phyloP scores from a whole-genome alignment of 2,329 filamentous ascomycete genomes.

The Sarocladium oryzae region DNA sequence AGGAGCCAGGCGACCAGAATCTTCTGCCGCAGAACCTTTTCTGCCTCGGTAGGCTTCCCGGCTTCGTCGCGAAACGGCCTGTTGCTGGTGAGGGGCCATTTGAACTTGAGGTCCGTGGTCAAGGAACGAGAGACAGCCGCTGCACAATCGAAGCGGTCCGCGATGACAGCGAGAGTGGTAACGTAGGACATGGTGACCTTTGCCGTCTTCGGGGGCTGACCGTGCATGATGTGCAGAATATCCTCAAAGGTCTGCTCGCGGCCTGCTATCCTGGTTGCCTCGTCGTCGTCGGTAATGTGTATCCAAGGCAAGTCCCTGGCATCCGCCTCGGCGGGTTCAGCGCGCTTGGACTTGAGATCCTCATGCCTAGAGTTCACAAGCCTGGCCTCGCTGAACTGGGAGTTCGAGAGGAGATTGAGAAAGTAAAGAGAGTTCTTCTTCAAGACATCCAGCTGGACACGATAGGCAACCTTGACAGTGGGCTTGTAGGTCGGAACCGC shows the following conservation, averaged over 20 bases:
- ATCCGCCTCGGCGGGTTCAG: constrained; percentile 42
- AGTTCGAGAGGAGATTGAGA: constrained; percentile 56
- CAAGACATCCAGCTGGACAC: constrained; percentile 52
- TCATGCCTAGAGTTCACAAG: constrained; percentile 45
- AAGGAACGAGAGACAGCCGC: constrained; percentile 48
- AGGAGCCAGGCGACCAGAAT: constrained; percentile 60
- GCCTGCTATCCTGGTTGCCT: constrained; percentile 53
- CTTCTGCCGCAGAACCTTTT: constrained; percentile 64
- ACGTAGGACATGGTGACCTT: constrained; percentile 52
- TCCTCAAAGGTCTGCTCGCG: constrained; percentile 60
- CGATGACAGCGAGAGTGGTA: constrained; percentile 61
- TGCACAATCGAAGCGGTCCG: constrained; percentile 66
- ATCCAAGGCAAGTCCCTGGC: constrained; percentile 54
- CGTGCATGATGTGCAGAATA: constrained; percentile 61
- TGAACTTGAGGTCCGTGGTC: constrained; percentile 41
- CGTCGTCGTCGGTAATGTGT: constrained; percentile 60
- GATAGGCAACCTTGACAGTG: constrained; percentile 42
- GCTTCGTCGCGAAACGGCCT: constrained; percentile 29
- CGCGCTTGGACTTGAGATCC: constrained; percentile 38
- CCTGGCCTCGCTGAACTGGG: constrained; percentile 56
- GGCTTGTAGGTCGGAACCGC: constrained; percentile 27
- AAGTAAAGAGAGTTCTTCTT: constrained; percentile 64
- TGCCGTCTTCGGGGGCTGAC: constrained; percentile 32
- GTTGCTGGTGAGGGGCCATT: constrained; percentile 43
- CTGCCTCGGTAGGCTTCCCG: constrained; percentile 37